Conservation (phyloP, 805 yeast species). For the Metschnikowia santaceciliae region DNA sequence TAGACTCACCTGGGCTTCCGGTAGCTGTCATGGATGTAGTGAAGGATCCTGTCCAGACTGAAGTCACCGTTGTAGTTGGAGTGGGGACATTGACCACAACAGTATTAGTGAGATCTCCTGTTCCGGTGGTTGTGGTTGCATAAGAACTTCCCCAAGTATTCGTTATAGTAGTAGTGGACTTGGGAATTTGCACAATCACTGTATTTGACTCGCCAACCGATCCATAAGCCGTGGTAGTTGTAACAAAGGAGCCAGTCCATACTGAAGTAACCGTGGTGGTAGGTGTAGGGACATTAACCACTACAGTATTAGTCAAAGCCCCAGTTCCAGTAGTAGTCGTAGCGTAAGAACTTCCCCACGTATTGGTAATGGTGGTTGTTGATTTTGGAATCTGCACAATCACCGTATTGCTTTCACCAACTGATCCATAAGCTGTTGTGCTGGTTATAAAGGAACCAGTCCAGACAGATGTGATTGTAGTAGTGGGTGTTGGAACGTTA, state of each 20-base stretch:
- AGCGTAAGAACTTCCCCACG: conserved; percentile 7
- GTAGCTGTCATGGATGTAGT: background rate
- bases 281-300: conserved; percentile 16
- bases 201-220: background rate
- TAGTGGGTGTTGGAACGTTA: conserved; percentile 14
- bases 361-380: conserved; percentile 1
- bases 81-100: background rate
- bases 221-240: background rate
- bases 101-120: background rate
- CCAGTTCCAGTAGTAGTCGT: conserved; percentile 7
- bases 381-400: conserved; percentile 11
- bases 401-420: conserved; percentile 7
- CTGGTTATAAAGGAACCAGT: conserved; percentile 3
- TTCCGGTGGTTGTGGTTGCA: background rate
- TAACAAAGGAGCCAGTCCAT: background rate
- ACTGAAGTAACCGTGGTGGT: background rate
- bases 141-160: background rate
- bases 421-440: conserved; percentile 2
- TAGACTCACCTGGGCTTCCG: background rate
- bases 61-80: background rate
- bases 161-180: conserved; percentile 6
- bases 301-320: background rate
- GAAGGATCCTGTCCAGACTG: too few species aligned
- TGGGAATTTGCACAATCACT: conserved; percentile 6
- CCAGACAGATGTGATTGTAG: conserved; percentile 9